These are phyloP conservation scores for Fusarium duplospermum DNA, from an alignment of 2,329 filamentous ascomycete species.

Conservation along the genomic window DNA sequence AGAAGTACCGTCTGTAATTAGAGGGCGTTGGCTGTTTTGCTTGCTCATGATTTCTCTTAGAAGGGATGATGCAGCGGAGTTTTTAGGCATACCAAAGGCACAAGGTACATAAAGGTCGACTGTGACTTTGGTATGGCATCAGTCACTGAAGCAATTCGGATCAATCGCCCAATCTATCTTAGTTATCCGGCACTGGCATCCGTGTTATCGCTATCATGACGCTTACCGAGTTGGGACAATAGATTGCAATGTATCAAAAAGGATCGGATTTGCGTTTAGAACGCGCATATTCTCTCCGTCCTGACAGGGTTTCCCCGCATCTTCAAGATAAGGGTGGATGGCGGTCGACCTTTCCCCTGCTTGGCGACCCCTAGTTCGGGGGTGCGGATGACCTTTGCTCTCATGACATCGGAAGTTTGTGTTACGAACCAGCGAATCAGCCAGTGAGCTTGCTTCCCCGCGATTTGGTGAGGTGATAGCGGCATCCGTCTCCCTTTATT, in stretches of 20 bases:
- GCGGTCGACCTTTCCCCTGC: background rate
- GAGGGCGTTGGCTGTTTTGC: background rate
- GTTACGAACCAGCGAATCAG: background rate
- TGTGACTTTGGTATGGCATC: no score
- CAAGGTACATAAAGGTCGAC: background rate
- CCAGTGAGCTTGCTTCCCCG: background rate
- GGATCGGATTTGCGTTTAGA: background rate
- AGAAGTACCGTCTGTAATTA: background rate
- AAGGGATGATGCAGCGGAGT: background rate
- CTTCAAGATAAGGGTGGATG: background rate
- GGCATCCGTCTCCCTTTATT: background rate
- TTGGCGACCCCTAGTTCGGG: background rate
- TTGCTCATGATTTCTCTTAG: background rate
- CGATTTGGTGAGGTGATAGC: background rate
- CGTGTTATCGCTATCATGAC: background rate
- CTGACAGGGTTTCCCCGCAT: constrained; percentile 12
- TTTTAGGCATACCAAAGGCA: background rate
- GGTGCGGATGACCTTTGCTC: background rate
- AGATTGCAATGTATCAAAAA: constrained; percentile 3
- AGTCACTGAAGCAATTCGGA: background rate
- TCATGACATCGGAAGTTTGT: background rate
- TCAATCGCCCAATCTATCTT: background rate
- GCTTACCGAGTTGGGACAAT: constrained; percentile 24
- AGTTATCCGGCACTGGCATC: background rate
- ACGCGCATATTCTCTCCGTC: background rate